Evolutionary conservation across 192 early-diverging fungal species (phyloP), one percentile per base, ranked within the genome.

Genomic region (Coemansia sp.): DNA sequence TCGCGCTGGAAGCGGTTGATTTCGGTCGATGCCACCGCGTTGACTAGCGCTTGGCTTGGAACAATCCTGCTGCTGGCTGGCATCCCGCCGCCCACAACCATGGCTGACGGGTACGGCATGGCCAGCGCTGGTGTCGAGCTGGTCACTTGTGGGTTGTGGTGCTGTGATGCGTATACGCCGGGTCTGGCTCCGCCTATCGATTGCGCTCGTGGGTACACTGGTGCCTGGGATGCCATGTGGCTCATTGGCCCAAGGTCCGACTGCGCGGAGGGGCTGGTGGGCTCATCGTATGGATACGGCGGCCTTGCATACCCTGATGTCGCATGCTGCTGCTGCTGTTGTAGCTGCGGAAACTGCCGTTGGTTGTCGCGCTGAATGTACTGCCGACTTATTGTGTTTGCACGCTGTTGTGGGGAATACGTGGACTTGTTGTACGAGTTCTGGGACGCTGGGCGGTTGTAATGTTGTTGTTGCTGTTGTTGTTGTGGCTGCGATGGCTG

Each of bases 11-110:
- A 61, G 16, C 69, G 73, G 63, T 66, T 63, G 18, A 81, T 69
- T 13, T 69, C 78, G 5, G 72, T 45, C 1, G 78, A 45, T 4
- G 78, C 73, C n/a, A 71, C 78, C 0, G 78, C 73, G 42, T 66
- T 75, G 41, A 80, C 70, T 46, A 74, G 69, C 51, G 66, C 73
- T 54, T 56, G 66, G 41, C 72, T 65, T 12, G 78, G 78, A n/a
- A 69, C 41, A 40, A 80, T 71, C 13, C 78, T 65, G 63, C 71
- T 76, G 54, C 57, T 47, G 18, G 66, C 42, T 1, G 73, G 67
- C 78, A 81, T 81, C 4, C 78, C 78, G 46, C 78, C 78, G 61
- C 78, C 78, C 13, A 81, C 78, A 5, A 76, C 66, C 78, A 81
- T 81, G 8, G 78, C 78, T 4, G 78, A 81, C 5, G 78, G 78